Evolutionary conservation across 257 asterid species (phyloP), one percentile per base, ranked within the genome.

Genomic region (Striga asiatica): DNA sequence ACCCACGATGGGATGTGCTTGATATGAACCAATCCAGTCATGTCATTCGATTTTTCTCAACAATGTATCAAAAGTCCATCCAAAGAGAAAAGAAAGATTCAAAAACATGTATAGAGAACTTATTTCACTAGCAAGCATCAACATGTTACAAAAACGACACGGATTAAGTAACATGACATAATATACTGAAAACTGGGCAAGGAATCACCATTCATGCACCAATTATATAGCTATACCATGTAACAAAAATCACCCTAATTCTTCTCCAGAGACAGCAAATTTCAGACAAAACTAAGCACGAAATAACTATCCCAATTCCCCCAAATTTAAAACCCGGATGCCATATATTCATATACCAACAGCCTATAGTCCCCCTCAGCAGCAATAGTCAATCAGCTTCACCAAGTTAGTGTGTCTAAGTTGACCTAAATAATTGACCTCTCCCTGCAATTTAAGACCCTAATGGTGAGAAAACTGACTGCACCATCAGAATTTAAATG

Each of bases 341-440:
- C 92, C 98, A 89, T 83, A 55, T 89, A 89, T 74, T 89, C 96
- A 34, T 89, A 89, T 28, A 89, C 98, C 85, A 86, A 58, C 52
- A 86, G 74, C 72, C 95, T 74, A 41, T 86, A 94, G 69, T 81
- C 85, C 56, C 74, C 98, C 68, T 83, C 96, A 18, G n/a, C 95
- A 89, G 88, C 98, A 80, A 61, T 79, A 86, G 43, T 96, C 96
- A 29, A 89, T 84, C 61, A 89, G 70, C 66, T 80, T 86, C 82
- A 89, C 98, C 62, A 89, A 71, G 66, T 89, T 83, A 42, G 89
- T 65, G 68, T 89, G 98, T 22, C 75, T 76, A 38, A 89, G 84
- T 57, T 89, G 96, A 41, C 98, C 96, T 55, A 89, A 71, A 60
- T 83, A 89, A 66, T 89, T 89, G 45, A 89, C 92, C 70, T 89